These are phyloP conservation scores for Dipteronia sinensis DNA, from an alignment of 345 rosid genomes.

Conservation along the genomic window DNA sequence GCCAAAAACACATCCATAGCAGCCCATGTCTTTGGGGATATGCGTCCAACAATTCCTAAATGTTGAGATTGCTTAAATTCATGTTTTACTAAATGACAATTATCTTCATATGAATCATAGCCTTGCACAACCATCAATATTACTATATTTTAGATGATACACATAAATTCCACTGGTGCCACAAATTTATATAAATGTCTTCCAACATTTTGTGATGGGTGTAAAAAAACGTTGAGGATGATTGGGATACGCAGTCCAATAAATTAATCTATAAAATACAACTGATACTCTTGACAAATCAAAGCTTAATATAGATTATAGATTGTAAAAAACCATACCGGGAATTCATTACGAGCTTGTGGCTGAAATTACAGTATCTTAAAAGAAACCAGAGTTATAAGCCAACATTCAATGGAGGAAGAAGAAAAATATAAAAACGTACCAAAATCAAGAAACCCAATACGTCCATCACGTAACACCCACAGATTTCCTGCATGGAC, in stretches of 20 bases:
- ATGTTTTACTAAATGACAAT: neutral
- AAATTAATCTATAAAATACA: too few relatives aligned
- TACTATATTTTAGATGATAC: too few relatives aligned
- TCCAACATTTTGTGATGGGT: too few relatives aligned
- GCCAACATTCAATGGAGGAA: neutral
- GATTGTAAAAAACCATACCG: neutral
- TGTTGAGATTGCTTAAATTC: neutral
- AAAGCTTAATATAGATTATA: neutral
- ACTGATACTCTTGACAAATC: neutral
- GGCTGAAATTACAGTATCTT: slow-evolving; percentile 3
- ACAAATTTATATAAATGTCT: too few relatives aligned
- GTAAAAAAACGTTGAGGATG: too few relatives aligned
- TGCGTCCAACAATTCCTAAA: slow-evolving; percentile 94
- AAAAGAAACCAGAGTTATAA: neutral
- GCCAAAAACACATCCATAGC: slow-evolving; percentile 90
- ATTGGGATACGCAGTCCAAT: too few relatives aligned
- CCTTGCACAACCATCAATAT: too few relatives aligned
- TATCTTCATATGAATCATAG: too few relatives aligned
- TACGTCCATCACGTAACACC: slow-evolving; percentile 93
- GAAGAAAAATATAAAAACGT: slow-evolving; percentile 11
- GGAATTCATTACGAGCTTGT: neutral
- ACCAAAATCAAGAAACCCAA: slow-evolving; percentile 99
- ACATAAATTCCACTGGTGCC: too few relatives aligned
- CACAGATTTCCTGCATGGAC: slow-evolving; percentile 98
- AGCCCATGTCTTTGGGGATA: slow-evolving; percentile 95